phyloP scores from a whole-genome alignment of 768 basidiomycete genomes.

The Suillus alpinus region DNA sequence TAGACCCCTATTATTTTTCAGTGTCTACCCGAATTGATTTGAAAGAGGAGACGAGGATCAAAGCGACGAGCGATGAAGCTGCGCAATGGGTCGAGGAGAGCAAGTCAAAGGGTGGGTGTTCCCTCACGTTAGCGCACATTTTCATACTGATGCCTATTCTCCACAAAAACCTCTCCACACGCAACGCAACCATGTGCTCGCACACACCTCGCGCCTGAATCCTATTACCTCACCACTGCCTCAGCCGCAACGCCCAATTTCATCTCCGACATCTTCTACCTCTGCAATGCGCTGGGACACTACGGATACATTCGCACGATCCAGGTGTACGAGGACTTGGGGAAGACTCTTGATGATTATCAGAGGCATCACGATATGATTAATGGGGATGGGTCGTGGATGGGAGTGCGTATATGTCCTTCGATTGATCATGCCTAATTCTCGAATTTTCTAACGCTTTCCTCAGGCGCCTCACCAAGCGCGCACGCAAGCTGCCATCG shows the following conservation, averaged over 20 bases:
- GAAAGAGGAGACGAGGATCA: conserved; percentile 89
- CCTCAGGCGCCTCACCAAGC: conserved; percentile 66
- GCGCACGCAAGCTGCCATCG: conserved; percentile 75
- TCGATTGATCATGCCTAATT: neutral
- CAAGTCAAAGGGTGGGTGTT: conserved; percentile 40
- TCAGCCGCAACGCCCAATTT: conserved; percentile 79
- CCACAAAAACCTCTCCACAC: neutral
- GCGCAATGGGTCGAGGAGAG: conserved; percentile 63
- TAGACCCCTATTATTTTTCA: conserved; percentile 81
- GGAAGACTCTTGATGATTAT: conserved; percentile 73
- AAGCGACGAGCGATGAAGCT: conserved; percentile 87
- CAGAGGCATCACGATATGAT: conserved; percentile 74
- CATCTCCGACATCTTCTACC: conserved; percentile 92
- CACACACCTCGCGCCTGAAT: neutral
- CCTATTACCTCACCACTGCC: neutral
- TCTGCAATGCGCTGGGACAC: conserved; percentile 84
- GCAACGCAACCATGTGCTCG: neutral
- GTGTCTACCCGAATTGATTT: conserved; percentile 71
- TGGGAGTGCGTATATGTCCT: conserved; percentile 53
- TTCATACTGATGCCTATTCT: neutral
- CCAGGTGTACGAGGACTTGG: conserved; percentile 67
- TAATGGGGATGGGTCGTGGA: conserved; percentile 78
- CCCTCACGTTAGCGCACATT: neutral
- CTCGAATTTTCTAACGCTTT: neutral
- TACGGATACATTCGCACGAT: conserved; percentile 85